phyloP scores from a whole-genome alignment of 192 early-diverging fungal species.

The Coemansia sp. region DNA sequence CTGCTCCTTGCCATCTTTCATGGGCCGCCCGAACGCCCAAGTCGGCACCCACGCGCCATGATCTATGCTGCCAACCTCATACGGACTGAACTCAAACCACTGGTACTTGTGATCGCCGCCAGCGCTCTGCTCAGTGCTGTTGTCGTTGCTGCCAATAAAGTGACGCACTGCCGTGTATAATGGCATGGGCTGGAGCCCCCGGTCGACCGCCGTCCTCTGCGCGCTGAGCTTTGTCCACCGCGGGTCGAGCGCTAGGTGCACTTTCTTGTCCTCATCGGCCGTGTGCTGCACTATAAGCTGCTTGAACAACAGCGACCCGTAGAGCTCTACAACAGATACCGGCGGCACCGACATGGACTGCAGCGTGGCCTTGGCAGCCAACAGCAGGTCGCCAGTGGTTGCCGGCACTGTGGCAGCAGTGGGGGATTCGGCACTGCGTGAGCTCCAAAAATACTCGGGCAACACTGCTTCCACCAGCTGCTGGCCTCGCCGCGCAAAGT shows the following conservation, averaged over 20 bases:
- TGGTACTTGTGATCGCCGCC: constrained; percentile 46
- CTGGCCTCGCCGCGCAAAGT: constrained; percentile 1
- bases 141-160: constrained; percentile 49
- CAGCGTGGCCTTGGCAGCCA: constrained; percentile 15
- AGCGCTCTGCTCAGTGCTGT: constrained; percentile 27
- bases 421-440: neutral
- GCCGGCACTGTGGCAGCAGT: neutral
- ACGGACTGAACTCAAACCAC: constrained; percentile 84
- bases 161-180: constrained; percentile 76
- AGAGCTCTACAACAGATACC: constrained; percentile 50
- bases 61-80: constrained; percentile 77
- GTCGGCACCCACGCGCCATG: constrained; percentile 71
- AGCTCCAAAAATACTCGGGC: constrained; percentile 10
- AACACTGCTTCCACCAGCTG: neutral
- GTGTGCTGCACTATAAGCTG: constrained; percentile 40
- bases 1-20: constrained; percentile 60
- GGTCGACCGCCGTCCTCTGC: constrained; percentile 48
- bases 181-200: constrained; percentile 66
- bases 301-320: constrained; percentile 50
- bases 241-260: constrained; percentile 22
- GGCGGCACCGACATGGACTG: constrained; percentile 27
- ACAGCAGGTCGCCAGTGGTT: constrained; percentile 24
- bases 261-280: neutral
- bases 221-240: constrained; percentile 40
- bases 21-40: constrained; percentile 75